A percentile compares a stretch with the other conserved stretches of the same genome.
Evolutionary conservation across 306 rosid species (phyloP).

Genomic region (Aeschynomene evenia): DNA sequence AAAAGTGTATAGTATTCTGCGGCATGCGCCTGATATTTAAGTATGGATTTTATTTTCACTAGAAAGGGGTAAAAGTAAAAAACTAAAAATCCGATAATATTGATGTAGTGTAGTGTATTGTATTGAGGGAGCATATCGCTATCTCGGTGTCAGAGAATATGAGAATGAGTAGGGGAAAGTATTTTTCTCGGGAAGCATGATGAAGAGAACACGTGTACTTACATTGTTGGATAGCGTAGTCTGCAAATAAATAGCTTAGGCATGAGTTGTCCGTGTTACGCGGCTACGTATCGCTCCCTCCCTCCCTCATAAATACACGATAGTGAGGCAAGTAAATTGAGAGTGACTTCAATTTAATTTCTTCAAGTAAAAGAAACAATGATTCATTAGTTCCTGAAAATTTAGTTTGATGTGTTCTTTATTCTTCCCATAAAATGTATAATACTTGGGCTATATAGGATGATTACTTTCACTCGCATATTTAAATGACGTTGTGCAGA

Average conservation of each 20-base stretch:
- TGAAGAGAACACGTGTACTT: neutral
- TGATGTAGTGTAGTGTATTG: neutral
- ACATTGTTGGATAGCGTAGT: neutral
- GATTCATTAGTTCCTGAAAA: no score
- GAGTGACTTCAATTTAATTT: neutral
- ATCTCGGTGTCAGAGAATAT: neutral
- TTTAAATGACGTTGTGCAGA: no score
- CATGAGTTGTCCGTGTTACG: neutral
- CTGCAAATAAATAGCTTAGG: neutral
- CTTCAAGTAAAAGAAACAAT: neutral
- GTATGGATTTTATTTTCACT: neutral
- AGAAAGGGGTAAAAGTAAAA: no score
- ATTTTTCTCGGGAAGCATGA: neutral
- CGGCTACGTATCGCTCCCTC: conserved; percentile 28
- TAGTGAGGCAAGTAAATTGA: neutral
- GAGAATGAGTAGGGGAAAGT: neutral
- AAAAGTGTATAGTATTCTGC: no score
- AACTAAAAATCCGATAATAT: no score
- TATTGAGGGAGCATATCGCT: neutral
- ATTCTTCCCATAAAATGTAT: no score
- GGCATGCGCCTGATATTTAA: no score
- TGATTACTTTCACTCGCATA: no score
- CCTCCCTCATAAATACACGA: neutral
- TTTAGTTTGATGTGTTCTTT: no score
- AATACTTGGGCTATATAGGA: no score